phyloP scores from a whole-genome alignment of 192 early-diverging fungal species.

The Entomortierella beljakovae region DNA sequence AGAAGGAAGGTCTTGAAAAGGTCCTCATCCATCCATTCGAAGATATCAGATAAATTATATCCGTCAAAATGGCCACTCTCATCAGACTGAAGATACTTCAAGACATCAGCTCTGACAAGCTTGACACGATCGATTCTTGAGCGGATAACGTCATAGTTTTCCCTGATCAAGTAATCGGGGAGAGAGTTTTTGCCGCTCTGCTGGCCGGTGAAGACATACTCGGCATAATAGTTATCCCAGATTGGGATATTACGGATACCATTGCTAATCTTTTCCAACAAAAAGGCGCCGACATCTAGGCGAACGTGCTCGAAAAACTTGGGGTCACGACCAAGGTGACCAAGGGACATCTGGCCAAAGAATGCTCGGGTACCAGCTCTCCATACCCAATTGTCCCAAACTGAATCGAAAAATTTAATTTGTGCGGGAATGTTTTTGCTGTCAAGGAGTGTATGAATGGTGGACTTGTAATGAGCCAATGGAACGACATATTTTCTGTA shows the following conservation, averaged over 20 bases:
- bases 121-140: slow-evolving; percentile 43
- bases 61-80: slow-evolving; percentile 53
- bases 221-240: slow-evolving; percentile 52
- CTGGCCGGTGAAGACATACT: slow-evolving; percentile 52
- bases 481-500: slow-evolving; percentile 46
- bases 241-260: slow-evolving; percentile 50
- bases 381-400: slow-evolving; percentile 53
- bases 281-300: slow-evolving; percentile 46
- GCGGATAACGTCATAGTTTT: slow-evolving; percentile 49
- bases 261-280: slow-evolving; percentile 43
- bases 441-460: slow-evolving; percentile 24
- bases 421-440: slow-evolving; percentile 23
- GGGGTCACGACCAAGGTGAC: slow-evolving; percentile 49
- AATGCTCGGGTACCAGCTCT: slow-evolving; percentile 29
- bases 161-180: slow-evolving; percentile 39
- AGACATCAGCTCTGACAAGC: slow-evolving; percentile 38
- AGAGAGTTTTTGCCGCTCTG: slow-evolving; percentile 36
- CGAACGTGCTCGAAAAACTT: slow-evolving; percentile 55
- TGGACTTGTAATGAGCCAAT: slow-evolving; percentile 32
- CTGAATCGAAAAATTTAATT: slow-evolving; percentile 41
- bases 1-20: slow-evolving; percentile 48
- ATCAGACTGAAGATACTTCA: slow-evolving; percentile 49
- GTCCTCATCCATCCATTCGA: slow-evolving; percentile 54
- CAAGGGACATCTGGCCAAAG: slow-evolving; percentile 51
- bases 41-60: slow-evolving; percentile 52